These are phyloP conservation scores for Eremomyces bilateralis DNA, from an alignment of 495 filamentous ascomycete species.

Conservation along the genomic window DNA sequence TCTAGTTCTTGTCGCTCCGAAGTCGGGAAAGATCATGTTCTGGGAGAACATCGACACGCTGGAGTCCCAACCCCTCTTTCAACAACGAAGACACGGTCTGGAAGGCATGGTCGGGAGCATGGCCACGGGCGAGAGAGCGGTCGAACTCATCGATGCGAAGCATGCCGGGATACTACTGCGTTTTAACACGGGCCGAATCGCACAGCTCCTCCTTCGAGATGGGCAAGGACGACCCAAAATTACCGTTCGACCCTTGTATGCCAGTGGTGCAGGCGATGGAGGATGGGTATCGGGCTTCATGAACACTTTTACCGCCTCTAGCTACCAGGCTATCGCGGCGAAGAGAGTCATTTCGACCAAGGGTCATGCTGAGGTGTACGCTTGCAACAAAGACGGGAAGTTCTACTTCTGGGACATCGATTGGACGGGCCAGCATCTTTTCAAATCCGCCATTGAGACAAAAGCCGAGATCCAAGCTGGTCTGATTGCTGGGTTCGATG, in stretches of 20 bases:
- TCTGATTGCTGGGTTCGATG: neutral
- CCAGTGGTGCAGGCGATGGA: conserved; percentile 24
- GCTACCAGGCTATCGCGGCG: too few relatives aligned
- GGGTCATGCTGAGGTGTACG: conserved; percentile 67
- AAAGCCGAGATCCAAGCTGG: conserved; percentile 13
- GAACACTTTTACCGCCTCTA: too few relatives aligned
- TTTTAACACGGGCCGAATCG: conserved; percentile 65
- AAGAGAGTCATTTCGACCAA: conserved; percentile 40
- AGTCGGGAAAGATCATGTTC: conserved; percentile 65
- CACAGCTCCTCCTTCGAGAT: conserved; percentile 68
- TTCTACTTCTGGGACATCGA: conserved; percentile 75
- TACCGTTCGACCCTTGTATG: conserved; percentile 48
- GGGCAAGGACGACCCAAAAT: conserved; percentile 66
- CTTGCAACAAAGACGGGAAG: conserved; percentile 48
- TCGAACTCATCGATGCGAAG: conserved; percentile 58
- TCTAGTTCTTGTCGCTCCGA: conserved; percentile 61
- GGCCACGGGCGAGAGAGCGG: conserved; percentile 54
- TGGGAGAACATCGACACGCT: conserved; percentile 87
- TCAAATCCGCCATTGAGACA: conserved; percentile 29
- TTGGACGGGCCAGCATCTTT: conserved; percentile 45
- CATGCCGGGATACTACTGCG: conserved; percentile 66
- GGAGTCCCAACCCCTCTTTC: conserved; percentile 48
- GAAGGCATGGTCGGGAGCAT: conserved; percentile 51
- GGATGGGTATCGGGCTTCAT: too few relatives aligned
- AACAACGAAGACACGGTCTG: conserved; percentile 54